A percentile compares a stretch with the other conserved stretches of the same genome.
phyloP scores from a whole-genome alignment of 495 filamentous ascomycete species.

The Penicillium roqueforti region DNA sequence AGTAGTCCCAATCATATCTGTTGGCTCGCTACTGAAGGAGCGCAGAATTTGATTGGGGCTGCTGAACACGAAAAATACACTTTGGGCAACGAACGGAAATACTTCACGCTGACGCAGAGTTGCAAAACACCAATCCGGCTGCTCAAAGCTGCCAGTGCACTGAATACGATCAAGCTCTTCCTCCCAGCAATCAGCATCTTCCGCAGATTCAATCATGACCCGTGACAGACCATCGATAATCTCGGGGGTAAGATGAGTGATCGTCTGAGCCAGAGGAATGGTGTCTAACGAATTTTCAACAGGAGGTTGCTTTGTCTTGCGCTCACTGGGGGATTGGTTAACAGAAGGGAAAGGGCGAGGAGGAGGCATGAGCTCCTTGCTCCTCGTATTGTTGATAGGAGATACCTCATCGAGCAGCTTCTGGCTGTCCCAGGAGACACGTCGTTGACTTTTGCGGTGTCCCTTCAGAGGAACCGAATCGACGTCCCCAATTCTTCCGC shows the following conservation, averaged over 20 bases:
- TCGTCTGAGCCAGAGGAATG: slow-evolving; percentile 30
- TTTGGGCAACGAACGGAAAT: slow-evolving; percentile 64
- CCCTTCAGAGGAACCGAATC: slow-evolving; percentile 21
- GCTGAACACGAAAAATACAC: slow-evolving; percentile 68
- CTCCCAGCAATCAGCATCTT: slow-evolving; percentile 39
- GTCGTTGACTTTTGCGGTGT: slow-evolving; percentile 31
- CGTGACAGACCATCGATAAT: slow-evolving; percentile 38
- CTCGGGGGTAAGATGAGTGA: slow-evolving; percentile 41
- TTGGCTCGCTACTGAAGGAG: slow-evolving; percentile 55
- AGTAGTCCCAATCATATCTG: neutral
- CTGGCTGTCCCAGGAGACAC: slow-evolving; percentile 46
- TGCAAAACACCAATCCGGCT: slow-evolving; percentile 38
- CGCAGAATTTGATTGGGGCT: slow-evolving; percentile 57
- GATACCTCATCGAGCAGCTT: slow-evolving; percentile 34
- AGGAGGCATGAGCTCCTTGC: neutral
- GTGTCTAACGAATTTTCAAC: slow-evolving; percentile 10
- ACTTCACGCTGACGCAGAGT: slow-evolving; percentile 37
- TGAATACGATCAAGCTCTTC: slow-evolving; percentile 41
- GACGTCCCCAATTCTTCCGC: slow-evolving; percentile 29
- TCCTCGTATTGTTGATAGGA: slow-evolving; percentile 7
- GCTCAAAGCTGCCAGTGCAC: slow-evolving; percentile 36
- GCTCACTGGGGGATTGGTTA: slow-evolving; percentile 20
- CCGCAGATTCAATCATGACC: slow-evolving; percentile 33
- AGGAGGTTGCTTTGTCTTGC: slow-evolving; percentile 15
- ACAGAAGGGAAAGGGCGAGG: slow-evolving; percentile 9